Evolutionary conservation across 2,329 filamentous ascomycete genomes (phyloP), one percentile per base, ranked within the genome.

Genomic region (Xylariomycetidae sp.): DNA sequence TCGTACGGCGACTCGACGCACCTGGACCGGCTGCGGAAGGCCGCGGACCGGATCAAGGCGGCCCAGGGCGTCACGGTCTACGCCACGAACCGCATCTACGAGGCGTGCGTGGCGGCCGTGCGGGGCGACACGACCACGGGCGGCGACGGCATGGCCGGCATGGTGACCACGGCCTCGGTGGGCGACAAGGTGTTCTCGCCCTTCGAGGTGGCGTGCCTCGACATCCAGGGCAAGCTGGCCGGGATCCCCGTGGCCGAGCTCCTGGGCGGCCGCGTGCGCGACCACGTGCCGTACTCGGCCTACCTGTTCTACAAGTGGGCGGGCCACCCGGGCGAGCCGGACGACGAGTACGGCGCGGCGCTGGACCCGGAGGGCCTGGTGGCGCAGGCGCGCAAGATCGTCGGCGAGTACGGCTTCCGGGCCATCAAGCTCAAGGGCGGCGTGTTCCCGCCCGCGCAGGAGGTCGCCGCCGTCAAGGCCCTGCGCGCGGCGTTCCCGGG

Each of bases 271-370:
- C 50, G 59, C 0, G 54, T 66, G 7, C 53, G 62, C 36, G 54
- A 63, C 32, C 51, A 47, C 13, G 60, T 66, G 1, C 60, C 62
- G 30, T 66, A 64, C 45, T 66, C 63, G 3, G 63, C 63, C 3
- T 66, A 66, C 32, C 48, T 66, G 5, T 66, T 66, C 36, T 66
- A 64, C 42, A 65, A 66, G 27, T 66, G 63, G 62, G 54, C 37
- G 6, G 59, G 62, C 2, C 62, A 66, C 27, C 60, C 63, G 0
- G 63, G 59, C 0, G 38, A 59, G 10, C 35, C 53, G 0, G 58
- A 65, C 20, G 63, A 66, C 16, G 61, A 65, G 37, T 65, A 61
- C 29, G 59, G 61, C 3, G 35, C 51, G 5, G 63, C 61, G 1
- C 49, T 66, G 0, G 56, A 63, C 17, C 43, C 60, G 0, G 47